Conservation (phyloP, 2,329 filamentous ascomycete species). For the Colletotrichum chrysophilum region DNA sequence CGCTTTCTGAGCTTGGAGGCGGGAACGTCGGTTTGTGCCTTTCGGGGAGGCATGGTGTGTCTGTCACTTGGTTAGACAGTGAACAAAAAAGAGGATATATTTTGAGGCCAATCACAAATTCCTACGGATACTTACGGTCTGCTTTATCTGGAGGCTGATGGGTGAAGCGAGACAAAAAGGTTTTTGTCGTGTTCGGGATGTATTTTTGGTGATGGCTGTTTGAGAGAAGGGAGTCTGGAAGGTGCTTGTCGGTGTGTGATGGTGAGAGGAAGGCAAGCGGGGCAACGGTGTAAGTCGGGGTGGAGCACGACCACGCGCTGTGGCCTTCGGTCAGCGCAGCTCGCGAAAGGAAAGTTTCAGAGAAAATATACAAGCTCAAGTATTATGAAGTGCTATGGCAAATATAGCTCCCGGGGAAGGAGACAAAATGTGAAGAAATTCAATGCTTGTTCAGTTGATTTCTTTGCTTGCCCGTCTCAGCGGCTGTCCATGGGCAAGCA, state of each 20-base stretch:
- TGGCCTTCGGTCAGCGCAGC: background rate
- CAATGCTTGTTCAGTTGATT: background rate
- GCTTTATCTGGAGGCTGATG: too few relatives aligned
- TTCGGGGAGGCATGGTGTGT: background rate
- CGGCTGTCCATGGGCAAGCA: background rate
- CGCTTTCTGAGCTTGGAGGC: background rate
- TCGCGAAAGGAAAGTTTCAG: background rate
- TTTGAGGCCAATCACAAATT: rapidly evolving
- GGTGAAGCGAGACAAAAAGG: too few relatives aligned
- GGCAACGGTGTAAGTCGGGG: background rate
- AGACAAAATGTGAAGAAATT: background rate
- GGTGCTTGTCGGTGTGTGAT: background rate
- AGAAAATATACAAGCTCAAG: background rate
- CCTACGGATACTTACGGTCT: too few relatives aligned
- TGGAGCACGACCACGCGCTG: background rate
- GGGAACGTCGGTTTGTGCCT: background rate
- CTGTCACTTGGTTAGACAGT: background rate
- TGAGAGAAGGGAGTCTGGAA: background rate
- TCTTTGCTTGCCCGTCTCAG: background rate
- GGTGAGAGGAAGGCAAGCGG: background rate
- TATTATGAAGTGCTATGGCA: background rate
- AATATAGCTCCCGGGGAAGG: background rate
- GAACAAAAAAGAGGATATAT: background rate
- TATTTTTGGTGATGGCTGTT: background rate
- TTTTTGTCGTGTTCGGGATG: too few relatives aligned